phyloP scores from a whole-genome alignment of 2,329 filamentous ascomycete genomes.

The Fusarium gaditjirri region DNA sequence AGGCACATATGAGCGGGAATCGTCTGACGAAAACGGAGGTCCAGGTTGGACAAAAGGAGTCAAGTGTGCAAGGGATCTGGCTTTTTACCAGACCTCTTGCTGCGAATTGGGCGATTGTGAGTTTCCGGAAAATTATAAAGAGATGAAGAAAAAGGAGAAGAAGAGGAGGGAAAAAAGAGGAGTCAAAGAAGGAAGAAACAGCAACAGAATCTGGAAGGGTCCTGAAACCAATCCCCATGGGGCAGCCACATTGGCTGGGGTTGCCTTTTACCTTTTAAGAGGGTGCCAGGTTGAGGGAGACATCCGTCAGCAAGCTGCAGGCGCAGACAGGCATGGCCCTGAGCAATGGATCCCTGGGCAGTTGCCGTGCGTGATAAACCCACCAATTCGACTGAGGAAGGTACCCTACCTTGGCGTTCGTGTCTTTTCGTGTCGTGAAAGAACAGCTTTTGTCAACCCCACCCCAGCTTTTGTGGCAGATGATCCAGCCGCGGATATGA shows the following conservation, averaged over 20 bases:
- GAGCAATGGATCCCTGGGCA: conserved; percentile 16
- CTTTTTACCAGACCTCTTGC: neutral
- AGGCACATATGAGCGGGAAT: conserved; percentile 38
- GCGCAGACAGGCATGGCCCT: conserved; percentile 6
- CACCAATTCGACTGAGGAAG: conserved; percentile 35
- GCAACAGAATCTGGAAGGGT: conserved; percentile 5
- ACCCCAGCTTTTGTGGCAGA: conserved; percentile 38
- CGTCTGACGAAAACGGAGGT: conserved; percentile 38
- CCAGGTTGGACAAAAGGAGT: conserved; percentile 27
- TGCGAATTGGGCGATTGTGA: conserved; percentile 1
- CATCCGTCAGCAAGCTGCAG: conserved; percentile 27
- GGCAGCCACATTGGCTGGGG: conserved; percentile 23
- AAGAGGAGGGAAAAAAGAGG: conserved; percentile 16
- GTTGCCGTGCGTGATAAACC: conserved; percentile 19
- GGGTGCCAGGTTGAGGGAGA: conserved; percentile 10
- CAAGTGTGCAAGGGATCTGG: conserved; percentile 6
- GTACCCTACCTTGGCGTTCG: conserved; percentile 4
- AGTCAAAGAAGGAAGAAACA: neutral
- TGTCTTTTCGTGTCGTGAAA: conserved; percentile 13
- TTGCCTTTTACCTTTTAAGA: conserved; percentile 3
- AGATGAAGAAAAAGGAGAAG: conserved; percentile 9
- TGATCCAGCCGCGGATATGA: conserved; percentile 58
- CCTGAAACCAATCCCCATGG: conserved; percentile 29
- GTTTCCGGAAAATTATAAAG: neutral
- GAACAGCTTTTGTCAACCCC: conserved; percentile 29